Evolutionary conservation across 1,139 yeast genomes (phyloP).

Genomic region (Yamadazyma atlantica): DNA sequence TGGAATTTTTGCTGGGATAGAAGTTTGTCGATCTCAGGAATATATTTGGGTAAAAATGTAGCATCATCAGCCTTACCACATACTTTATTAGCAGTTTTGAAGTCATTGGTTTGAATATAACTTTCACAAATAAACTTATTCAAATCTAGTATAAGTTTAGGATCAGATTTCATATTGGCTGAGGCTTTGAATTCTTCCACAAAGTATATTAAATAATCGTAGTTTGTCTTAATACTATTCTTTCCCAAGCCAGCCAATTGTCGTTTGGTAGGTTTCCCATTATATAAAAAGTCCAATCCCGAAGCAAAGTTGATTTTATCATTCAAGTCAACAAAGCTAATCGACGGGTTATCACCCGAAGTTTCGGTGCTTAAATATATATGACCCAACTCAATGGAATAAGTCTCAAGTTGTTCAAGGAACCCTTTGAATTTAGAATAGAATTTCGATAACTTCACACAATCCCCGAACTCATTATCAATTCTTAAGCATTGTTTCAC

Average conservation of each 20-base stretch:
- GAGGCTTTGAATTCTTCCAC: constrained; percentile 16
- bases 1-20: constrained; percentile 39
- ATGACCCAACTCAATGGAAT: constrained; percentile 39
- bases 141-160: constrained; percentile 30
- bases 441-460: constrained; percentile 53
- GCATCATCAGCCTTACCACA: constrained; percentile 36
- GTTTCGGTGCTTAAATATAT: constrained; percentile 25
- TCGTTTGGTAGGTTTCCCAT: constrained; percentile 32
- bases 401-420: constrained; percentile 41
- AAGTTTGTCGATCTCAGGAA: constrained; percentile 45
- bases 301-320: constrained; percentile 27
- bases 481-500: constrained; percentile 63
- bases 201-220: constrained; percentile 33
- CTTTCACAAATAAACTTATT: constrained; percentile 50
- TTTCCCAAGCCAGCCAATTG: constrained; percentile 27
- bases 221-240: constrained; percentile 28
- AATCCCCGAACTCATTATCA: constrained; percentile 62
- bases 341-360: constrained; percentile 7
- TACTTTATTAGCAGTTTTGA: constrained; percentile 25
- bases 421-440: constrained; percentile 32
- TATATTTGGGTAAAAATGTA: constrained; percentile 43
- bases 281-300: constrained; percentile 24
- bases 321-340: constrained; percentile 17
- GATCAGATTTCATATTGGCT: constrained; percentile 6
- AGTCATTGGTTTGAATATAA: constrained; percentile 30